Evolutionary conservation across 1,284 basidiomycete genomes (phyloP).

Genomic region (Leccinum pachyderme): DNA sequence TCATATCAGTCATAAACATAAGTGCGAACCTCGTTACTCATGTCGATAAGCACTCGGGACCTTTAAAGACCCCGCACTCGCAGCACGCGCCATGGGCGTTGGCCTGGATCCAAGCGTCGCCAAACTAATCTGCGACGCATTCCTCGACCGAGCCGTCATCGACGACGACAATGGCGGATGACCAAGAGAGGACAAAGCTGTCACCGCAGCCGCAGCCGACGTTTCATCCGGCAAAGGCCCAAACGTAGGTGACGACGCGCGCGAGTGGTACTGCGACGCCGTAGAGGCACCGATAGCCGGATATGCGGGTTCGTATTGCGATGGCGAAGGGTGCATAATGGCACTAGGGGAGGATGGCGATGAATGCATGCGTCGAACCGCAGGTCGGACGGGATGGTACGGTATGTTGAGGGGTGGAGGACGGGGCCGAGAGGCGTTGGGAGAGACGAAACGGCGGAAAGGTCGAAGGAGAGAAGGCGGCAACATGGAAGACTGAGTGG

Average conservation of each 20-base stretch:
- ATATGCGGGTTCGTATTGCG: constrained; percentile 24
- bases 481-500: constrained; percentile 32
- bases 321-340: constrained; percentile 8
- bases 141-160: constrained; percentile 54
- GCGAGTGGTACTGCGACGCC: constrained; percentile 33
- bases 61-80: constrained; percentile 36
- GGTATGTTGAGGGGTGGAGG: constrained; percentile 29
- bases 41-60: constrained; percentile 16
- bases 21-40: constrained; percentile 1
- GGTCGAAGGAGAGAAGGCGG: constrained; percentile 37
- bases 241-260: constrained; percentile 40
- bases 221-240: constrained; percentile 26
- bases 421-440: constrained; percentile 30
- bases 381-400: constrained; percentile 21
- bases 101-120: constrained; percentile 49
- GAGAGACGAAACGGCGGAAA: constrained; percentile 38
- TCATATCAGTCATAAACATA: not conserved
- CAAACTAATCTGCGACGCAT: constrained; percentile 62
- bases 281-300: constrained; percentile 25
- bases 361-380: constrained; percentile 22
- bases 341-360: constrained; percentile 24
- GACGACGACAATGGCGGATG: constrained; percentile 17
- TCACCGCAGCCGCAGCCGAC: constrained; percentile 18
- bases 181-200: constrained; percentile 10
- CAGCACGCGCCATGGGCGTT: constrained; percentile 37